Conservation (phyloP, 2,329 filamentous ascomycete species). For the Boeremia lycopersici region DNA sequence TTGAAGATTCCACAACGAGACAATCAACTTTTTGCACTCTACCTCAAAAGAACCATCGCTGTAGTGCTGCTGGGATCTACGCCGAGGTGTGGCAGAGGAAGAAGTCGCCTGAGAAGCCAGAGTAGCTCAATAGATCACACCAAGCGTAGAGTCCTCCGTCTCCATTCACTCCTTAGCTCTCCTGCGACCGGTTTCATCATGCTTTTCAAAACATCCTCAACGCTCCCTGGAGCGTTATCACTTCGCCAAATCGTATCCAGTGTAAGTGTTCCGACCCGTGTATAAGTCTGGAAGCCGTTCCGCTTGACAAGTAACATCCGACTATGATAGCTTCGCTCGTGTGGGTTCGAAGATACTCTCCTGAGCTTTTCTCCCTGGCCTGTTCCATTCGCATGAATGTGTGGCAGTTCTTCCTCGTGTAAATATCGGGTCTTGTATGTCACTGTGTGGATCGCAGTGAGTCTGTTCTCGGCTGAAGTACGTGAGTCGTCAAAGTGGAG, state of each 20-base stretch:
- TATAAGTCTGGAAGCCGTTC: not conserved
- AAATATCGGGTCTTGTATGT: not conserved
- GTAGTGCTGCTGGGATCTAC: too few species aligned
- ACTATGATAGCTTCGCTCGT: not conserved
- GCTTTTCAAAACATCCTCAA: not conserved
- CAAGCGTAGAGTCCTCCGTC: not conserved
- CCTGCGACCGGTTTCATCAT: not conserved
- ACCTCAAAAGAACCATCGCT: too few species aligned
- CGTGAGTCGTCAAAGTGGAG: not conserved
- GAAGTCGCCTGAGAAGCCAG: too few species aligned
- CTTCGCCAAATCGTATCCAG: not conserved
- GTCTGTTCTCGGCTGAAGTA: not conserved
- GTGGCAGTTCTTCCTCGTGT: not conserved
- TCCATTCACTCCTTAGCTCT: not conserved
- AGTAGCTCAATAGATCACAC: not conserved
- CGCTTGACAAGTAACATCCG: not conserved
- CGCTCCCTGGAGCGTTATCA: not conserved
- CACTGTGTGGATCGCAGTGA: not conserved
- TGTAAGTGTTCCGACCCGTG: not conserved
- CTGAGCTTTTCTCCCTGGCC: not conserved
- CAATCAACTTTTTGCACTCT: too few species aligned
- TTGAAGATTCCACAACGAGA: too few species aligned
- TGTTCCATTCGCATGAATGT: not conserved
- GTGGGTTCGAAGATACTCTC: not conserved
- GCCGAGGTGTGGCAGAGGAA: too few species aligned